Conservation (phyloP, 129 eudicot genomes). For the Tagetes patula region DNA sequence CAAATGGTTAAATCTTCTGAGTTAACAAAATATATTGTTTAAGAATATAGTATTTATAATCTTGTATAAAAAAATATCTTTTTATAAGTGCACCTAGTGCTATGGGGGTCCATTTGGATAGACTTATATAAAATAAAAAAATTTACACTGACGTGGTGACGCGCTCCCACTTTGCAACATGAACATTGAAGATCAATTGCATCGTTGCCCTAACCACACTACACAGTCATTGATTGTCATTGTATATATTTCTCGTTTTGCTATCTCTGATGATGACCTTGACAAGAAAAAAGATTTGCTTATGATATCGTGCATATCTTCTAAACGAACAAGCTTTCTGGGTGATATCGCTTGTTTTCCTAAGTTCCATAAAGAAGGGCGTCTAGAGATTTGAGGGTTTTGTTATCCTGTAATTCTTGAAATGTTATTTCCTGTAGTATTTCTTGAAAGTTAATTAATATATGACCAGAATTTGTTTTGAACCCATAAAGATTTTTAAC, state of each 20-base stretch:
- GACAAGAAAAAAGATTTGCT: conserved; percentile 63
- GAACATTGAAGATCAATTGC: background rate
- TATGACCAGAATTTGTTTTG: no score
- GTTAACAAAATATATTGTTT: background rate
- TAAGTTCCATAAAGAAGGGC: no score
- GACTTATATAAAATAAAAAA: background rate
- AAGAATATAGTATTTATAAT: background rate
- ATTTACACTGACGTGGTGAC: background rate
- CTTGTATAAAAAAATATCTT: no score
- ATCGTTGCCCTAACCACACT: background rate
- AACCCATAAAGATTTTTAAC: no score
- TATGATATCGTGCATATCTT: conserved; percentile 87
- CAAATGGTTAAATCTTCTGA: background rate
- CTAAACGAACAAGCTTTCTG: conserved; percentile 25
- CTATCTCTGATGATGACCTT: conserved; percentile 39
- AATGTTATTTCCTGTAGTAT: no score
- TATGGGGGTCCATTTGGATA: background rate
- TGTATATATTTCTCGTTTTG: background rate
- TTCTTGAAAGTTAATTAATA: no score
- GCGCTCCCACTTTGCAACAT: background rate
- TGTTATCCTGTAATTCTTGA: no score
- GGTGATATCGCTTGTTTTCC: no score
- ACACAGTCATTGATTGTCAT: background rate
- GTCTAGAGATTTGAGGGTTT: no score
- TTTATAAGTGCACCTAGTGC: background rate